Conservation (phyloP, 2,329 filamentous ascomycete genomes). For the Aspergillus novoparasiticus region DNA sequence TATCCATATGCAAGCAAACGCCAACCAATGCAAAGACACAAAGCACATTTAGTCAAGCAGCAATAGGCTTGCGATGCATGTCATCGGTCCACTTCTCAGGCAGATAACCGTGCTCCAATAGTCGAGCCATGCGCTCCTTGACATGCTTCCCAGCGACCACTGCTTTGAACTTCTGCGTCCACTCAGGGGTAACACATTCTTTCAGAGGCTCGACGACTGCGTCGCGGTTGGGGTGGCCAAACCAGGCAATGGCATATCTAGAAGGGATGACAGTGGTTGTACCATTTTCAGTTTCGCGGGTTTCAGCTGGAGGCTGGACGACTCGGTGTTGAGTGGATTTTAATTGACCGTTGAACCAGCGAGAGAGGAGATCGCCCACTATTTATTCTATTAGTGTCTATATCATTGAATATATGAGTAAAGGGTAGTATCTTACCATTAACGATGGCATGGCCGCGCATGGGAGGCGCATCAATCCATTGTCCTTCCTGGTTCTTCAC, state of each 20-base stretch:
- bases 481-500: conserved; percentile 2
- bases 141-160: conserved; percentile 11
- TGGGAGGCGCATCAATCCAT: conserved; percentile 11
- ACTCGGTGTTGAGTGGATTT: conserved; percentile 9
- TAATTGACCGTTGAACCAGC: conserved; percentile 12
- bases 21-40: neutral
- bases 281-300: neutral
- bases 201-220: conserved; percentile 8
- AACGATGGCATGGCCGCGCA: conserved; percentile 10
- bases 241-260: conserved; percentile 12
- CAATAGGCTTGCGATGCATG: conserved; percentile 7
- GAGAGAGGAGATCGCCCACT: conserved; percentile 11
- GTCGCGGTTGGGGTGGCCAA: conserved; percentile 12
- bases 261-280: conserved; percentile 2
- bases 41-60: neutral
- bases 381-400: neutral
- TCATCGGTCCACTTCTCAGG: conserved; percentile 12
- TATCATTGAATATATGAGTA: too few relatives aligned
- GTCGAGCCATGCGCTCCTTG: conserved; percentile 9
- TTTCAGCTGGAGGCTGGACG: neutral
- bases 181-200: conserved; percentile 6
- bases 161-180: conserved; percentile 3
- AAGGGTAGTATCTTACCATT: neutral
- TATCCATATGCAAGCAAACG: neutral
- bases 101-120: conserved; percentile 8